Evolutionary conservation across 2,329 filamentous ascomycete genomes (phyloP).

Genomic region (Calonectria naviculata): DNA sequence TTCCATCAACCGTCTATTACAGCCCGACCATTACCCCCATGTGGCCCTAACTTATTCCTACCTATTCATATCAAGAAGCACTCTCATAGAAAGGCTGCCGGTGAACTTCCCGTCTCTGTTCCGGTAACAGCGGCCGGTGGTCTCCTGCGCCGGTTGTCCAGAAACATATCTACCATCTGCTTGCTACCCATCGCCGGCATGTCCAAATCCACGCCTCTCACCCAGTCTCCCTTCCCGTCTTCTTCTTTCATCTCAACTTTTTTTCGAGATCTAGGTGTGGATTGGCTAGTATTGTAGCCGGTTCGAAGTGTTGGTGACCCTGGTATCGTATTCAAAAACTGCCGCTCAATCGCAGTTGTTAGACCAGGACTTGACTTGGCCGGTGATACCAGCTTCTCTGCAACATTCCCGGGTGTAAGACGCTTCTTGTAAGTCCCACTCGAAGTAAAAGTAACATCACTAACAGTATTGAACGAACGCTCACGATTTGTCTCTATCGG

Average conservation of each 20-base stretch:
- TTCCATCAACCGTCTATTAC: background rate
- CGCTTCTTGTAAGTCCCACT: constrained; percentile 36
- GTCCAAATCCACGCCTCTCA: constrained; percentile 33
- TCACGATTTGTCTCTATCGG: constrained; percentile 30
- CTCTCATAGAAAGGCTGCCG: constrained; percentile 45
- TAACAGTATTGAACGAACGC: constrained; percentile 40
- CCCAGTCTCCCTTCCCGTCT: background rate
- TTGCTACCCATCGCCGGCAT: constrained; percentile 56
- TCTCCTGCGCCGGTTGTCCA: constrained; percentile 59
- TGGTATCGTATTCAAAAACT: constrained; percentile 19
- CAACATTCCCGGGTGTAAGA: constrained; percentile 30
- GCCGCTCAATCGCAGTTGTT: constrained; percentile 20
- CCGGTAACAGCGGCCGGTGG: constrained; percentile 47
- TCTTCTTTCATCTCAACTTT: constrained; percentile 27
- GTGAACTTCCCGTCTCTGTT: constrained; percentile 40
- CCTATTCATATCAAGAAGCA: background rate
- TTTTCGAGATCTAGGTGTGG: constrained; percentile 6
- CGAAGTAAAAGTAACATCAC: constrained; percentile 22
- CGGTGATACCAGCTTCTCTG: constrained; percentile 33
- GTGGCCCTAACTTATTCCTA: background rate
- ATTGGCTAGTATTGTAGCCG: constrained; percentile 10
- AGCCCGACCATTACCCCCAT: background rate
- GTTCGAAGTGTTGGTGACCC: constrained; percentile 17
- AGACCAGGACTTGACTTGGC: constrained; percentile 44
- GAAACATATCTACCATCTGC: constrained; percentile 65